Evolutionary conservation across 495 filamentous ascomycete genomes (phyloP), one percentile per base, ranked within the genome.

Genomic region (Penicillium paradoxum): DNA sequence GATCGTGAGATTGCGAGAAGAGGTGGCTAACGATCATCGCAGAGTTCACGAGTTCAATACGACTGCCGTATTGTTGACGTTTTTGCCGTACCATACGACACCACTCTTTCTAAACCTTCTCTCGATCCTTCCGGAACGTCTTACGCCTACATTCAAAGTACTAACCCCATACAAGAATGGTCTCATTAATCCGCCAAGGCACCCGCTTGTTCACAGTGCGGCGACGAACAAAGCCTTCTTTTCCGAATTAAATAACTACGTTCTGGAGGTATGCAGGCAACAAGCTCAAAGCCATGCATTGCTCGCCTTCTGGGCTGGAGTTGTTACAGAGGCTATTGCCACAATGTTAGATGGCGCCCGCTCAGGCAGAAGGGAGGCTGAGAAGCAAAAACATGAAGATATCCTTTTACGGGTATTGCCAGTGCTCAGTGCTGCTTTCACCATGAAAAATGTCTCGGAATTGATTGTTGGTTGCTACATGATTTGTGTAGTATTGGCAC

Each of bases 11-110:
- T 18, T 2, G 34, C n/a, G 44, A 38, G 18, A 22, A 6, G 18
- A 18, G 27, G 4, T 21, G 18, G 50, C 75, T 81, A 62, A 80
- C 55, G 24, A 50, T 4, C 15, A 1, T 15, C 30, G n/a, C 55
- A 96, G 93, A 52, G 76, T 93, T 24, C 93, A 97, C 65, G 90
- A 97, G 63, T 84, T 89, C 63, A 97, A 97, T 64, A 91, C 90
- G 0, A 73, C 79, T 1, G 81, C 77, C 39, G 72, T 93, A 15
- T 71, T 97, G n/a, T 74, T 92, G 42, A 90, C 90, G 8, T 96
- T 97, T 66, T 76, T 99, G 13, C 93, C 95, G 3, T 97, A 95
- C 61, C 90, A 97, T 62, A 83, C 83, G 0, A 84, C 86, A 15
- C 87, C 85, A 3, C 79, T 89, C 2, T 95, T 97, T 63, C 68